These are phyloP conservation scores for Punica granatum DNA, from an alignment of 345 rosid species.

Conservation along the genomic window DNA sequence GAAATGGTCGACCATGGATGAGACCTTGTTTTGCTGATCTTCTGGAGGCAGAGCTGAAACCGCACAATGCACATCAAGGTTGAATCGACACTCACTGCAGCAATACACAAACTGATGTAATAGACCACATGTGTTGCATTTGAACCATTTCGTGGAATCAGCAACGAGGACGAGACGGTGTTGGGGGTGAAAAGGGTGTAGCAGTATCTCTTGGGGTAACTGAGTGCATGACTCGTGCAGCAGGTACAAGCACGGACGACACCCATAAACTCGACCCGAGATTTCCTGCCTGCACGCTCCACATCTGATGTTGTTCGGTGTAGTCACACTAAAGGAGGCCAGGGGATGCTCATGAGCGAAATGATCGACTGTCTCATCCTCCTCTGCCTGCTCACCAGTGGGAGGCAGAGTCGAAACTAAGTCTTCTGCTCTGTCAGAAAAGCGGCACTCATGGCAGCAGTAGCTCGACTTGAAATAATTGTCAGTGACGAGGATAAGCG, in stretches of 20 bases:
- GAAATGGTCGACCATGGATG: not conserved
- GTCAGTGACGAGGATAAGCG: not conserved
- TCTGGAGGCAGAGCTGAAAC: not conserved
- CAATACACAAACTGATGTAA: not conserved
- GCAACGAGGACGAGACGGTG: not conserved
- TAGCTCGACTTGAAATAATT: not conserved
- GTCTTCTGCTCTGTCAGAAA: not conserved
- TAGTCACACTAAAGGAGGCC: not conserved
- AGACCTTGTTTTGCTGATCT: not conserved
- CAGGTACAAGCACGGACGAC: not conserved
- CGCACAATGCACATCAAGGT: not conserved
- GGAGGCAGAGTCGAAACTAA: not conserved
- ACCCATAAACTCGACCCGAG: not conserved
- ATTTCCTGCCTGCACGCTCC: not conserved
- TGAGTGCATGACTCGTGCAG: not conserved
- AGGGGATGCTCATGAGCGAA: not conserved
- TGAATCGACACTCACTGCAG: not conserved
- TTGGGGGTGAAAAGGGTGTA: slow-evolving; percentile 1
- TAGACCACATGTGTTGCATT: not conserved
- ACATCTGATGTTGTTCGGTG: not conserved
- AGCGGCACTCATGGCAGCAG: not conserved
- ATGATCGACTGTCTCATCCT: not conserved
- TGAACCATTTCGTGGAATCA: not conserved
- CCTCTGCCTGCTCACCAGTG: not conserved
- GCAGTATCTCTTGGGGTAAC: not conserved